Evolutionary conservation across 2,329 filamentous ascomycete genomes (phyloP).

Genomic region (Neofusicoccum cordaticola): DNA sequence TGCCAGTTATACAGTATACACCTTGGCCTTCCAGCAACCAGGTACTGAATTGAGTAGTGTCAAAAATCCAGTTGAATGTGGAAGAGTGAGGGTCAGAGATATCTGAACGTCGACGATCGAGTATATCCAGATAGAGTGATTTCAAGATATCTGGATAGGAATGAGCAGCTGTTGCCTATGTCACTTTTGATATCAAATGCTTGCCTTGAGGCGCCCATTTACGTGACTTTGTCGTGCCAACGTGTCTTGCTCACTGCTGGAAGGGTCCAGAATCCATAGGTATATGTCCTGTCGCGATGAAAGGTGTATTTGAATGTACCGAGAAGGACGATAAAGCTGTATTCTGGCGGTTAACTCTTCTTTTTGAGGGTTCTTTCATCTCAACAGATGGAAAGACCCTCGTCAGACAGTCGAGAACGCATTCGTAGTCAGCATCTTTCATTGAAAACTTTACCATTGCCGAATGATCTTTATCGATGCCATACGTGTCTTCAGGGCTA

Average conservation of each 20-base stretch:
- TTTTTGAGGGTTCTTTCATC: too few species aligned
- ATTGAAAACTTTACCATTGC: neutral
- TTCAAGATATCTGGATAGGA: neutral
- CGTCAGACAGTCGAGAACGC: neutral
- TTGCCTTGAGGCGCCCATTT: too few species aligned
- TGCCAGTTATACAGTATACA: conserved; percentile 39
- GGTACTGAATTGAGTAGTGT: neutral
- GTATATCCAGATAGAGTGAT: neutral
- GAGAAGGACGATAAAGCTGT: too few species aligned
- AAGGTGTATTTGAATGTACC: too few species aligned
- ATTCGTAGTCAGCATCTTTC: neutral
- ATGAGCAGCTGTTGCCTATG: too few species aligned
- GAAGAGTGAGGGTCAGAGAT: neutral
- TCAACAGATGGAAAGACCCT: too few species aligned
- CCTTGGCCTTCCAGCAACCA: neutral
- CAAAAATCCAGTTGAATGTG: neutral
- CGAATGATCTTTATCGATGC: neutral
- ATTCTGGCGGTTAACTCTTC: too few species aligned
- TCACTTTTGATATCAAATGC: too few species aligned
- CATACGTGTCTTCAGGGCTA: neutral
- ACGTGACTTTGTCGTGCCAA: too few species aligned
- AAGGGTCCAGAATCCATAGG: too few species aligned
- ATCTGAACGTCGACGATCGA: neutral
- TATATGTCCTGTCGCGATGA: too few species aligned
- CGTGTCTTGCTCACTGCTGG: too few species aligned